Percentiles rank a stretch among this genome's conserved stretches.
phyloP scores from a whole-genome alignment of 2,329 filamentous ascomycete genomes.

The Trichophyton simii region DNA sequence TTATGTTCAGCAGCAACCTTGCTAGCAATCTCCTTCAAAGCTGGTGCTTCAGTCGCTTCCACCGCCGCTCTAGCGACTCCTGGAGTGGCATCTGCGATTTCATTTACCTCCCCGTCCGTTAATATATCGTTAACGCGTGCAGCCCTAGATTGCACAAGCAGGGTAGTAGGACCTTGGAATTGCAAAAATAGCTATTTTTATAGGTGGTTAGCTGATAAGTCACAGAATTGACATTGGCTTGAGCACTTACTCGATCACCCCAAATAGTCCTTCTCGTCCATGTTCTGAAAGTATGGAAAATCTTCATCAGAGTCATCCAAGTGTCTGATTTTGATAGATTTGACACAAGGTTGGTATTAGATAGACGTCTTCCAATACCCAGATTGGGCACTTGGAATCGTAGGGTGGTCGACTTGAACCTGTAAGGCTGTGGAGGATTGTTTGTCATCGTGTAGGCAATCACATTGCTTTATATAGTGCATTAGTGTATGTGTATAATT shows the following conservation, averaged over 20 bases:
- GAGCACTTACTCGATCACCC: slow-evolving; percentile 59
- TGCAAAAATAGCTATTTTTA: slow-evolving; percentile 62
- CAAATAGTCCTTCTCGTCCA: slow-evolving; percentile 71
- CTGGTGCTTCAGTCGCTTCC: slow-evolving; percentile 23
- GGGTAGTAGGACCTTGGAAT: slow-evolving; percentile 73
- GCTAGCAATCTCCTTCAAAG: slow-evolving; percentile 20
- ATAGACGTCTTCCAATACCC: slow-evolving; percentile 50
- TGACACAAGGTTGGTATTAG: slow-evolving; percentile 59
- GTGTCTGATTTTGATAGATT: slow-evolving; percentile 57
- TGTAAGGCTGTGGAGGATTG: slow-evolving; percentile 66
- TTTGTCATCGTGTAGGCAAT: slow-evolving; percentile 75
- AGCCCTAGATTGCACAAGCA: slow-evolving; percentile 80
- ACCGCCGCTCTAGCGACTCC: slow-evolving; percentile 54
- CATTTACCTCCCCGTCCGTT: slow-evolving; percentile 67
- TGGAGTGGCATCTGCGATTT: slow-evolving; percentile 71
- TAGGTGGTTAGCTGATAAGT: not conserved
- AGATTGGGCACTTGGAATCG: slow-evolving; percentile 65
- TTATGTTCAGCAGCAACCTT: not conserved
- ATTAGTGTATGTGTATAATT: not conserved
- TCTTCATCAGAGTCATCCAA: slow-evolving; percentile 57
- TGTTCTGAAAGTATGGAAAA: slow-evolving; percentile 59
- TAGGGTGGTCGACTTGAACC: slow-evolving; percentile 65
- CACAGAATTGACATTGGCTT: not conserved
- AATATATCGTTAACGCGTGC: slow-evolving; percentile 66
- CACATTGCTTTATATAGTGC: slow-evolving; percentile 52